Percentiles rank a stretch among this genome's conserved stretches.
These are phyloP conservation scores for Alternaria infectoria DNA, from an alignment of 2,329 filamentous ascomycete genomes.

Conservation along the genomic window DNA sequence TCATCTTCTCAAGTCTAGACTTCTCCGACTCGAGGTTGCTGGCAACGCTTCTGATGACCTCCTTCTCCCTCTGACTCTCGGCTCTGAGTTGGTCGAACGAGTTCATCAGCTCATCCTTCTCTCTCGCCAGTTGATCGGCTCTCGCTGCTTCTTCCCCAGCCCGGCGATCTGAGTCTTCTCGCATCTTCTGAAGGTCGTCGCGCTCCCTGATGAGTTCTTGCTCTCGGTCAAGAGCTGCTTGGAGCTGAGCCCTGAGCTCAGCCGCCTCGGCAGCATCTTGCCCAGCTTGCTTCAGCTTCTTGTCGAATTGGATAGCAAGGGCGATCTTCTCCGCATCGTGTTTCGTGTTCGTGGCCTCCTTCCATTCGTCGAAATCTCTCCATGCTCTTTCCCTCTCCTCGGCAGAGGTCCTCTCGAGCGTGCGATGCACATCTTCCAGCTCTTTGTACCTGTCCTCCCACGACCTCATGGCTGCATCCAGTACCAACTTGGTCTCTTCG, in stretches of 20 bases:
- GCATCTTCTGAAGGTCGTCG: constrained; percentile 54
- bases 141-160: constrained; percentile 41
- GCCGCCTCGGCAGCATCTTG: constrained; percentile 51
- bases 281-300: constrained; percentile 54
- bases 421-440: constrained; percentile 49
- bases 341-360: constrained; percentile 42
- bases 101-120: constrained; percentile 45
- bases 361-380: constrained; percentile 54
- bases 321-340: constrained; percentile 49
- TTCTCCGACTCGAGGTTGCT: constrained; percentile 51
- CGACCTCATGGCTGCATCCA: constrained; percentile 42
- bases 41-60: constrained; percentile 47
- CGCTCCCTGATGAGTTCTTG: constrained; percentile 55
- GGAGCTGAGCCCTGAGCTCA: constrained; percentile 47
- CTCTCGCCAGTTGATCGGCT: constrained; percentile 37
- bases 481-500: constrained; percentile 37
- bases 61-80: constrained; percentile 46
- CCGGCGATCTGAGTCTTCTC: constrained; percentile 37
- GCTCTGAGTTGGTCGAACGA: constrained; percentile 40
- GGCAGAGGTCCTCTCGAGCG: constrained; percentile 47
- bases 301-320: constrained; percentile 49
- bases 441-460: constrained; percentile 54
- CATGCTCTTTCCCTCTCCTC: constrained; percentile 44
- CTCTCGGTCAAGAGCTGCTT: constrained; percentile 54
- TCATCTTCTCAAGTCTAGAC: constrained; percentile 50